Conservation (phyloP, 495 filamentous ascomycete species). For the Beverwykella pulmonaria region DNA sequence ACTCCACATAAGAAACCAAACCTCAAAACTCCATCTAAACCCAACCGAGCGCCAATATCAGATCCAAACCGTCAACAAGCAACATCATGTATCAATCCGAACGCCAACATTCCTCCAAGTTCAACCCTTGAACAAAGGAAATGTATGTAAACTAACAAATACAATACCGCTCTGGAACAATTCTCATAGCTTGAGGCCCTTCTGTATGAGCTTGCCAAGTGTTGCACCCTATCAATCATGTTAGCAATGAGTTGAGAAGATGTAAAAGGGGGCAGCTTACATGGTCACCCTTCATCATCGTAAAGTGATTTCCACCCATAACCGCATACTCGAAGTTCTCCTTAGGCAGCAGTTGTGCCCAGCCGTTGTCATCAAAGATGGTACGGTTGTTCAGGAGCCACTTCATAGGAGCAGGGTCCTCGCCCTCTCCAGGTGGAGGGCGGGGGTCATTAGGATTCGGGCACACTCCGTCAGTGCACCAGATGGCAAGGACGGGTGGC, state of each 20-base stretch:
- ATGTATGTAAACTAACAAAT: constrained; percentile 19
- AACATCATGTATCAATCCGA: background rate
- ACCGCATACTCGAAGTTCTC: constrained; percentile 64
- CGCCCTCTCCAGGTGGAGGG: constrained; percentile 47
- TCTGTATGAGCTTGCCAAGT: constrained; percentile 41
- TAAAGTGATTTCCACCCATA: constrained; percentile 72
- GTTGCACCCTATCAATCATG: constrained; percentile 33
- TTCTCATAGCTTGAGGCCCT: constrained; percentile 36
- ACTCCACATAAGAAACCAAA: too few species aligned
- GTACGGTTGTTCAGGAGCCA: constrained; percentile 79
- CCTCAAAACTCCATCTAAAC: background rate
- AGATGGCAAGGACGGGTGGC: constrained; percentile 71
- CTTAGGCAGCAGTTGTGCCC: constrained; percentile 72
- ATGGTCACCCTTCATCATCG: constrained; percentile 66
- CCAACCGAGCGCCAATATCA: background rate
- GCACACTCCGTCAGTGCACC: constrained; percentile 82
- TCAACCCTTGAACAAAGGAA: constrained; percentile 31
- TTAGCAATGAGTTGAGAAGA: constrained; percentile 27
- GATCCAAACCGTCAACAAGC: background rate
- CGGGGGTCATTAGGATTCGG: constrained; percentile 67
- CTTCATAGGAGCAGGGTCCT: constrained; percentile 71
- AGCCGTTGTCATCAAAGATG: constrained; percentile 76
- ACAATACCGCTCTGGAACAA: constrained; percentile 1
- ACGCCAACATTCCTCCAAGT: constrained; percentile 30
- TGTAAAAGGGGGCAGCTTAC: constrained; percentile 45